Evolutionary conservation across 2,329 filamentous ascomycete genomes (phyloP), one percentile per base, ranked within the genome.

Genomic region (Arthrobotrys iridis): DNA sequence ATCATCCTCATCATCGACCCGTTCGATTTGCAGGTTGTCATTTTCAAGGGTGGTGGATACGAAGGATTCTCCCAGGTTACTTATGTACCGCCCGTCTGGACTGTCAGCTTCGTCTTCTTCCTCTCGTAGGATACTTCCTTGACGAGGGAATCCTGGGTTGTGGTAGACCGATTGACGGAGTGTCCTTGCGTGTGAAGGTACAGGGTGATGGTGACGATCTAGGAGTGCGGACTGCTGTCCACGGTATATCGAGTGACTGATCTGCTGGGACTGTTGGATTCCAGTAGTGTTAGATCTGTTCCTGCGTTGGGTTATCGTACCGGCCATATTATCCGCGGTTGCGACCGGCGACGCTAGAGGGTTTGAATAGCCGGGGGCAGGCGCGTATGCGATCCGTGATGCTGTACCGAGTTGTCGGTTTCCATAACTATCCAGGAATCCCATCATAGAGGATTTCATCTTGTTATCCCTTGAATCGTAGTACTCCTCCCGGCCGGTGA

Each of bases 371-470:
- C 43, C 62, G 1, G 64, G 64, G n/a, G n/a, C n/a, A 3, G 50
- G 50, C 20, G 57, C 62, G 26, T 66, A 74, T 24, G 50, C 66
- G 22, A 50, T 57, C 15, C 70, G n/a, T 26, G 70, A 62, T 13
- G 55, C 45, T 5, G 70, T 43, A 15, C 24, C 37, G 4, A 37
- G 35, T 45, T 73, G 68, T 35, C 70, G 52, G 8, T 50, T 58
- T 20, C 70, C 70, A 40, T 99, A 99, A 78, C 96, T 93, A 80
- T 97, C 93, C 72, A 97, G 85, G 81, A 99, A 99, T 1, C 93
- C 93, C 80, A 95, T 93, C 81, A 97, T 95, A 0, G 94, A 98
- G 13, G 93, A 92, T n/a, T 95, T 90, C 92, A 99, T 97, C 84
- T 99, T 99, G 77, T 93, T 92, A 80, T 99, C 93, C 80, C 97